A percentile compares a stretch with the other conserved stretches of the same genome.
phyloP scores from a whole-genome alignment of 331 rosid species.

The Pyracantha coccinea region DNA sequence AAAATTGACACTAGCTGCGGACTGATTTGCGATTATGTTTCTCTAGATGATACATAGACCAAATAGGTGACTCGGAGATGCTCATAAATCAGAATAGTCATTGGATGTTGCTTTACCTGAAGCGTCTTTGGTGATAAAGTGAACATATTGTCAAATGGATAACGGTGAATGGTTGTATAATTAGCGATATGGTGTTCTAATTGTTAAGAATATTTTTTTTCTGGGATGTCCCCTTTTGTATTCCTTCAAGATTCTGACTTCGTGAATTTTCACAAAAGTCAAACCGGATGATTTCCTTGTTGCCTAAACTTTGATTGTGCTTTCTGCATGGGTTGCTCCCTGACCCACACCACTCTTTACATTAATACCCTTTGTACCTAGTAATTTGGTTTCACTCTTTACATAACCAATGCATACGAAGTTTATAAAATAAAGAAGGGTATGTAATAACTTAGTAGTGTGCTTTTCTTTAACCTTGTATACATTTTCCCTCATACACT shows the following conservation, averaged over 20 bases:
- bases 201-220: neutral
- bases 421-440: too few species aligned
- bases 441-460: neutral
- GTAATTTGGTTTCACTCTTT: neutral
- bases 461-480: neutral
- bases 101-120: too few species aligned
- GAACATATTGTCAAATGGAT: neutral
- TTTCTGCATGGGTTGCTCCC: neutral
- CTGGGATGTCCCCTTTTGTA: neutral
- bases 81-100: neutral
- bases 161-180: neutral
- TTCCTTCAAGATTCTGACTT: neutral
- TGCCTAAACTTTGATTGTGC: neutral
- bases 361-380: neutral
- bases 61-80: neutral
- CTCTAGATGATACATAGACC: neutral
- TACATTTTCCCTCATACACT: neutral
- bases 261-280: neutral
- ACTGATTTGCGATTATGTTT: neutral
- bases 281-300: neutral
- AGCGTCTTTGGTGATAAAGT: neutral
- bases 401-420: neutral
- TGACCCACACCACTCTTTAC: neutral
- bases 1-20: neutral
- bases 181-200: neutral